Conservation (phyloP, 1,284 basidiomycete genomes). For the Cryptococcus jaspeensis region DNA sequence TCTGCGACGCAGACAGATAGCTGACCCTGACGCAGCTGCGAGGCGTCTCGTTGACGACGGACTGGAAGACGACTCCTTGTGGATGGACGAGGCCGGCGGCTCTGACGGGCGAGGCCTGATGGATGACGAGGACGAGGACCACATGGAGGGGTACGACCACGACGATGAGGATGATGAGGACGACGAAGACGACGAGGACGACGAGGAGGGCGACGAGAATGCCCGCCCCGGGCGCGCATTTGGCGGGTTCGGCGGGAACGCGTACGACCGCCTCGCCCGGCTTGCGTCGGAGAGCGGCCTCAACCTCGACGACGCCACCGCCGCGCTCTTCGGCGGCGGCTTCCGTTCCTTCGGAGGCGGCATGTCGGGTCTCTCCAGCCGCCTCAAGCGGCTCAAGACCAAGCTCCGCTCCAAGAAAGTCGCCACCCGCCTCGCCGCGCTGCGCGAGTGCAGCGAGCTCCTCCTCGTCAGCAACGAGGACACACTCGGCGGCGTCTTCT, state of each 20-base stretch:
- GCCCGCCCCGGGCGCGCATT: neutral
- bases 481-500: constrained; percentile 83
- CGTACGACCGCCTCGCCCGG: constrained; percentile 45
- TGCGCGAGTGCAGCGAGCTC: constrained; percentile 92
- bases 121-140: constrained; percentile 63
- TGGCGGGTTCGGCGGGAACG: constrained; percentile 14
- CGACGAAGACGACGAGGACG: constrained; percentile 53
- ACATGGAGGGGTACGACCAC: constrained; percentile 68
- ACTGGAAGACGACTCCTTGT: constrained; percentile 60
- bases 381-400: constrained; percentile 83
- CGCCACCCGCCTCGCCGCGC: constrained; percentile 77
- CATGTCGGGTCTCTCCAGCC: constrained; percentile 78
- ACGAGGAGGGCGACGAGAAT: constrained; percentile 20
- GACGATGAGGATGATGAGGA: constrained; percentile 51
- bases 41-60: constrained; percentile 63
- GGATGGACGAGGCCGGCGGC: constrained; percentile 33
- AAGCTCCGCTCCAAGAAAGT: constrained; percentile 82
- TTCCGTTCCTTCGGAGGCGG: constrained; percentile 70
- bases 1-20: neutral
- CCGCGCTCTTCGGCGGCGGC: constrained; percentile 60
- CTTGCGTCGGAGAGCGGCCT: constrained; percentile 55
- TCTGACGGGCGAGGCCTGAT: constrained; percentile 18
- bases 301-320: constrained; percentile 67
- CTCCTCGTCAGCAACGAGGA: constrained; percentile 97
- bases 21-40: constrained; percentile 28